Evolutionary conservation across 139 green algal genomes (phyloP), one percentile per base, ranked within the genome.

Genomic region (Micractinium sp.): DNA sequence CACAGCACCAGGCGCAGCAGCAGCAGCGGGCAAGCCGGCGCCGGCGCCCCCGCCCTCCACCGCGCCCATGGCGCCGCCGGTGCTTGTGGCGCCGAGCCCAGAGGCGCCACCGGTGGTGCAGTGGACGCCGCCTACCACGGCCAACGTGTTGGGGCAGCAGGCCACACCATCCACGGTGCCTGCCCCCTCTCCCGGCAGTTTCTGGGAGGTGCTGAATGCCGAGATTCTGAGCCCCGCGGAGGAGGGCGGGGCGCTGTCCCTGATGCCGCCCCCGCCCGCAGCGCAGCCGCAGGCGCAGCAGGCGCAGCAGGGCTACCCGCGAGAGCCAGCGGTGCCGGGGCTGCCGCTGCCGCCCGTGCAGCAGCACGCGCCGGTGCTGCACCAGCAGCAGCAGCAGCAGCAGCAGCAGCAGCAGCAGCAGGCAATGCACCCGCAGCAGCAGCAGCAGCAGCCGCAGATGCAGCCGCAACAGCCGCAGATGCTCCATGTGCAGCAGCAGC

Each of bases 281-380:
- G 63, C 27, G 66, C 63, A 39, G 83, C 83, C 80, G 67, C 27
- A 67, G 38, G 25, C 83, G 5, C 0, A 20, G 1, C 23, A 36
- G 7, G 22, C 38, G 18, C 66, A 63, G 67, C 83, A 63, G 38
- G 47, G 31, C 9, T 25, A 22, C 39, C 31, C 2, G 80, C 53
- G 35, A 27, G 33, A 67, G 66, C 83, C 83, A 4, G 56, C 83
- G 3, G 83, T 87, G 66, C 27, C n/a, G 31, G 83, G 83, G 38
- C 83, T 87, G 83, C 83, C 83, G 29, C 27, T 87, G 66, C 83
- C 83, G 83, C 83, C 83, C 0, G 38, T 75, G 38, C 83, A 87
- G 38, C 83, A 80, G 38, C 33, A 38, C 66, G 18, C 23, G 53
- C 83, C 80, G 83, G 19, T 12, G 9, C n/a, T 19, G 66, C 83